phyloP scores from a whole-genome alignment of 176 grass and related monocot species.

The Oryza punctata region DNA sequence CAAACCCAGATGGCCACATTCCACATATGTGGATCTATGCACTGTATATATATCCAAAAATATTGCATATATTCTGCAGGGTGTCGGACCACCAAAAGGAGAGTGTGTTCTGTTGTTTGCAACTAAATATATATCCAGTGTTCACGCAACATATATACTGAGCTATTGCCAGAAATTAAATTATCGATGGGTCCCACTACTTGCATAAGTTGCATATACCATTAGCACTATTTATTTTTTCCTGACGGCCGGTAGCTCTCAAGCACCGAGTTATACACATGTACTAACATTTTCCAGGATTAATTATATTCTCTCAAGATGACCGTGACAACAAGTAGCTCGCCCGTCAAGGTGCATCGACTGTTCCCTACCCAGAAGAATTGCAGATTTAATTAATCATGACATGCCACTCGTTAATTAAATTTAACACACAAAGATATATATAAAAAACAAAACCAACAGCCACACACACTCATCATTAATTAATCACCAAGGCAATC shows the following conservation, averaged over 20 bases:
- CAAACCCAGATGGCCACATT: too few relatives aligned
- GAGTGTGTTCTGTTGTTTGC: too few relatives aligned
- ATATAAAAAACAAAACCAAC: slow-evolving; percentile 27
- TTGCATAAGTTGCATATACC: too few relatives aligned
- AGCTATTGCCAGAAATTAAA: too few relatives aligned
- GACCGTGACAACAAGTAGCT: slow-evolving; percentile 27
- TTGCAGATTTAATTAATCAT: slow-evolving; percentile 14
- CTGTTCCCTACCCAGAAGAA: slow-evolving; percentile 18
- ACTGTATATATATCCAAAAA: too few relatives aligned
- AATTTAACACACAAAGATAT: not conserved
- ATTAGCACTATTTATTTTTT: not conserved
- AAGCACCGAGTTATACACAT: not conserved
- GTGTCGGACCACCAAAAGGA: too few relatives aligned
- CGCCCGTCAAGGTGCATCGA: slow-evolving; percentile 14
- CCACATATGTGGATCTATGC: too few relatives aligned
- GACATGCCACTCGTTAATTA: slow-evolving; percentile 3
- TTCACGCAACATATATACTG: too few relatives aligned
- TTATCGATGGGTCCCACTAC: too few relatives aligned
- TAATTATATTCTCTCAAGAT: not conserved
- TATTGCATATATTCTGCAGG: too few relatives aligned
- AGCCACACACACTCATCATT: slow-evolving; percentile 33
- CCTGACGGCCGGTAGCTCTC: not conserved
- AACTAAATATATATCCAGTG: too few relatives aligned
- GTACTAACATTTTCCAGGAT: not conserved
- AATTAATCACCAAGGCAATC: slow-evolving; percentile 51